Evolutionary conservation across 2,329 filamentous ascomycete genomes (phyloP).

Genomic region (Phyllosticta capitalensis): DNA sequence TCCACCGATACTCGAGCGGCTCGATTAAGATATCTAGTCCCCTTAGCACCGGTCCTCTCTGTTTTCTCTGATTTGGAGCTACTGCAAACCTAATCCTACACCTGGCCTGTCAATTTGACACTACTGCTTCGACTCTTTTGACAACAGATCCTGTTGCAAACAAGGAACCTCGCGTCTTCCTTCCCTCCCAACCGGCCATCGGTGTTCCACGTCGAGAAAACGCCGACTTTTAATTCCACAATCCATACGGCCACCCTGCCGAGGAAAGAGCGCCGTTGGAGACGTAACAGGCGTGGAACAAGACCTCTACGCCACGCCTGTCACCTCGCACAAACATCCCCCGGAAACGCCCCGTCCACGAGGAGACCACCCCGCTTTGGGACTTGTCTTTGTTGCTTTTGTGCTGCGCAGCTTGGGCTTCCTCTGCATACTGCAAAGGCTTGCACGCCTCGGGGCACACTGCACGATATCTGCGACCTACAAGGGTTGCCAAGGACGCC

Average conservation of each 20-base stretch:
- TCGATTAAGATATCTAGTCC: constrained; percentile 22
- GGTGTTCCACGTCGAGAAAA: constrained; percentile 5
- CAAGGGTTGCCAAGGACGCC: constrained; percentile 10
- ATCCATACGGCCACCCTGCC: constrained; percentile 1
- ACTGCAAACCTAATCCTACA: constrained; percentile 9
- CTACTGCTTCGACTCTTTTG: constrained; percentile 7
- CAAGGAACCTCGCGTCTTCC: constrained; percentile 10
- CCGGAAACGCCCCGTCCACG: constrained; percentile 3
- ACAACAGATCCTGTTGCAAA: constrained; percentile 5
- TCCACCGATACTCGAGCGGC: constrained; percentile 7
- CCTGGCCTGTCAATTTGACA: constrained; percentile 10
- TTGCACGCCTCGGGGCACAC: constrained; percentile 11
- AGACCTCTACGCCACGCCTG: neutral
- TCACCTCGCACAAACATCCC: constrained; percentile 4
- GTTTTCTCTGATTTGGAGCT: constrained; percentile 2
- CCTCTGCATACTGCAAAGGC: constrained; percentile 5
- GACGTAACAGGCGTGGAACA: constrained; percentile 2
- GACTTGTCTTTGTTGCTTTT: constrained; percentile 9
- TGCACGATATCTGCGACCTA: constrained; percentile 10
- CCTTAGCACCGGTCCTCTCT: constrained; percentile 1
- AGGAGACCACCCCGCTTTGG: constrained; percentile 10
- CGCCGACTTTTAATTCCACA: constrained; percentile 5
- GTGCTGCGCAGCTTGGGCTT: constrained; percentile 5
- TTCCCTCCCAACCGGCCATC: constrained; percentile 6
- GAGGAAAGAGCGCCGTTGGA: constrained; percentile 4